Conservation (phyloP, 805 yeast genomes). For the Saitoella complicata region DNA sequence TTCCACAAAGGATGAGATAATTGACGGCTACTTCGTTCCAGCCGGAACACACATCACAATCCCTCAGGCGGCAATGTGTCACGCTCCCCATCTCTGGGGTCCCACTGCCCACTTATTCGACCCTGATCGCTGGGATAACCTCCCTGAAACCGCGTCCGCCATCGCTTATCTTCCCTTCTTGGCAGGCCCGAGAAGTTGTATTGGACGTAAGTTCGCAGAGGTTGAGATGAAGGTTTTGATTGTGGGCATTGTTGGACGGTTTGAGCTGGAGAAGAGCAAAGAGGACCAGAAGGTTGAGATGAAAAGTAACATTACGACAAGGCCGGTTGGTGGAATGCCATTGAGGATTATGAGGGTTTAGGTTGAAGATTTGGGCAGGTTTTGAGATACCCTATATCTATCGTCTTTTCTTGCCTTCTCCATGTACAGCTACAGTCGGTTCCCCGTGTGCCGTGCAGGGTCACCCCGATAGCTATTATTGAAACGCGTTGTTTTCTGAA, state of each 20-base stretch:
- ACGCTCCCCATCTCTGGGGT: constrained; percentile 4
- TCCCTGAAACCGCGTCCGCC: constrained; percentile 4
- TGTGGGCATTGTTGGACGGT: constrained; percentile 7
- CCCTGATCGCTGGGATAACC: constrained; percentile 10
- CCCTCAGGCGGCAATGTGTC: constrained; percentile 1
- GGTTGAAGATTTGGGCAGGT: no score
- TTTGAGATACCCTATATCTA: no score
- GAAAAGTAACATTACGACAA: constrained; percentile 4
- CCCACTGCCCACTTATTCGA: constrained; percentile 6
- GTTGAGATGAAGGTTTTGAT: constrained; percentile 7
- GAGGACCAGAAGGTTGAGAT: constrained; percentile 3
- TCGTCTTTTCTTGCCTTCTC: no score
- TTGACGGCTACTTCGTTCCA: constrained; percentile 3
- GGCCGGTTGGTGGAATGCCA: constrained; percentile 4
- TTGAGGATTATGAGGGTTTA: constrained; percentile 1
- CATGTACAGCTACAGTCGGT: no score
- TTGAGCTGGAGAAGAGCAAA: constrained; percentile 4
- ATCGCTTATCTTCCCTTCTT: constrained; percentile 6
- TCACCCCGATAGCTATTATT: no score
- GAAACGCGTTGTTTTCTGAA: no score
- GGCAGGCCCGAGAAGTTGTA: constrained; percentile 10
- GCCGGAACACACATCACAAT: constrained; percentile 5
- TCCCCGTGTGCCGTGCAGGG: no score
- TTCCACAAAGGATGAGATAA: constrained; percentile 3
- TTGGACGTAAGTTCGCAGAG: constrained; percentile 9